phyloP scores from a whole-genome alignment of 2,329 filamentous ascomycete species.

The Claviceps africana region DNA sequence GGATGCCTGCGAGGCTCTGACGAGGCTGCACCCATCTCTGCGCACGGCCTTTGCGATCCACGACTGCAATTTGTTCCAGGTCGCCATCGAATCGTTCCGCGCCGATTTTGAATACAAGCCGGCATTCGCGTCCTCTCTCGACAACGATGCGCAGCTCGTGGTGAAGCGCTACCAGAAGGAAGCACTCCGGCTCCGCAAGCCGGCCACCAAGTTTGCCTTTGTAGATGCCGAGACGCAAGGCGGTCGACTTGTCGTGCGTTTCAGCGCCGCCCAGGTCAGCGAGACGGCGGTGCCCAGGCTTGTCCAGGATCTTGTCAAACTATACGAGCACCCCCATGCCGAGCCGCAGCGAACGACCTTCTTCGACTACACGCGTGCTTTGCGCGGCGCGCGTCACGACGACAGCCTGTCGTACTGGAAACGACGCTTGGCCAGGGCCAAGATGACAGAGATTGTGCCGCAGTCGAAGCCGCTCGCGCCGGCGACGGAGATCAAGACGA shows the following conservation, averaged over 20 bases:
- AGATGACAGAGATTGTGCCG: conserved; percentile 31
- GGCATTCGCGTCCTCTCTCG: conserved; percentile 26
- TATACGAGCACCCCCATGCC: conserved; percentile 27
- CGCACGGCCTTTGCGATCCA: conserved; percentile 39
- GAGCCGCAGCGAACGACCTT: conserved; percentile 27
- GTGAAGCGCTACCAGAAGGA: conserved; percentile 28
- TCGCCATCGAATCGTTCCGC: conserved; percentile 27
- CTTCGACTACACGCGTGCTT: conserved; percentile 32
- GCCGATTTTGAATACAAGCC: conserved; percentile 30
- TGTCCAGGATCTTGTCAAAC: conserved; percentile 32
- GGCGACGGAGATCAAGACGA: conserved; percentile 23
- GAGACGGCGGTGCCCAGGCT: conserved; percentile 30
- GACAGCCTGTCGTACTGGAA: conserved; percentile 33
- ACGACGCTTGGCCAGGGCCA: conserved; percentile 27
- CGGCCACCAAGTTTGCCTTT: conserved; percentile 36
- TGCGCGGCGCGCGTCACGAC: conserved; percentile 21
- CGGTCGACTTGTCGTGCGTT: conserved; percentile 31
- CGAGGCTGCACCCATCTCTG: conserved; percentile 34
- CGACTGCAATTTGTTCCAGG: conserved; percentile 33
- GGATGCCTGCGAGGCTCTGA: conserved; percentile 30
- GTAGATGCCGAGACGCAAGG: conserved; percentile 34
- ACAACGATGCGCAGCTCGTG: conserved; percentile 24
- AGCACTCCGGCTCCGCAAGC: conserved; percentile 26
- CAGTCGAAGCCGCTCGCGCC: conserved; percentile 27
- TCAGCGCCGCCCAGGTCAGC: conserved; percentile 37